phyloP scores from a whole-genome alignment of 2,329 filamentous ascomycete species.

The Pseudogymnoascus pannorum region DNA sequence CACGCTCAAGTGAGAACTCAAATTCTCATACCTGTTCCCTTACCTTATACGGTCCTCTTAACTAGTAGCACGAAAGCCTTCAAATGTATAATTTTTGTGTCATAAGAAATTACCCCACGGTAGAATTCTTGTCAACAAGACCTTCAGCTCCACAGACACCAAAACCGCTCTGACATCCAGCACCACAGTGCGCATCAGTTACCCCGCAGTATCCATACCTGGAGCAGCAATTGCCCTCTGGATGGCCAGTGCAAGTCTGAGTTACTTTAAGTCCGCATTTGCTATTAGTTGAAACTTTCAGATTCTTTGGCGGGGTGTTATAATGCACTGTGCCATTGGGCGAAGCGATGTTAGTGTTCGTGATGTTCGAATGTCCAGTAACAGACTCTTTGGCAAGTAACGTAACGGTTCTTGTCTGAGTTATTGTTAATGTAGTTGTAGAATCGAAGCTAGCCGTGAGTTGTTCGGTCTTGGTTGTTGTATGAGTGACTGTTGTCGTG shows the following conservation, averaged over 20 bases:
- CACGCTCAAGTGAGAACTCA: neutral
- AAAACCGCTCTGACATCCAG: slow-evolving; percentile 32
- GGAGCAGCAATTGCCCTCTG: slow-evolving; percentile 34
- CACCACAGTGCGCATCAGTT: slow-evolving; percentile 31
- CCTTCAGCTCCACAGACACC: slow-evolving; percentile 26
- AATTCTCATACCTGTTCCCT: neutral
- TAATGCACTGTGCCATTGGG: neutral
- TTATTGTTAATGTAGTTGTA: neutral
- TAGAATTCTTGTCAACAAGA: neutral
- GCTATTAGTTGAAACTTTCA: neutral
- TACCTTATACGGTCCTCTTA: neutral
- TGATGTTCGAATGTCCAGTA: neutral
- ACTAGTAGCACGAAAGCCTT: neutral
- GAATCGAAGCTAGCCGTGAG: neutral
- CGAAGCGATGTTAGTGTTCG: neutral
- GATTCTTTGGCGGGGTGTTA: neutral
- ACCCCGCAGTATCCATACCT: slow-evolving; percentile 34
- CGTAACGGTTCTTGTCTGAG: neutral
- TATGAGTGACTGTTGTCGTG: neutral
- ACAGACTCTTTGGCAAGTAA: neutral
- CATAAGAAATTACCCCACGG: no score
- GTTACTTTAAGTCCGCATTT: neutral
- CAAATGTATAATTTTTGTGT: no score
- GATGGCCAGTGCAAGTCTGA: neutral
- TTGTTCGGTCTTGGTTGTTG: neutral